Base-by-base conservation (phyloP, 345 rosid genomes). In the Gossypium turneri region DNA sequence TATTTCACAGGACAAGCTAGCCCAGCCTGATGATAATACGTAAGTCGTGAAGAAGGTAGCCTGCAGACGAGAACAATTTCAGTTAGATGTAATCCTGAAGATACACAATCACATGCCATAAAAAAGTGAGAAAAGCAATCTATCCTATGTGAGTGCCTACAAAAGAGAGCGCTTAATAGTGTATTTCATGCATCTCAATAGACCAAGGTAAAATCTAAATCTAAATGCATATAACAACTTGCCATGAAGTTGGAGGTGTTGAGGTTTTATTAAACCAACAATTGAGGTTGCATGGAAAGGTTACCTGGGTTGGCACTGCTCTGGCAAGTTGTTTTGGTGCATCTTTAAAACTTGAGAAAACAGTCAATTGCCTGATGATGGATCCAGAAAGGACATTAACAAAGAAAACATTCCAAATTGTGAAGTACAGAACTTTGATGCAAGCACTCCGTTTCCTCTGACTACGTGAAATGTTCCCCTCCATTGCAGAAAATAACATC, bases 341-440 rank as follows among this genome's bases (percentile, higher is more conserved):
- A 74, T 87, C 87, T 73, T 77, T 90, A 20, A 92, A 85, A 74
- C 91, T 88, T 69, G 90, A 72, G 75, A 92, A 80, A 78, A 81
- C 81, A 78, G 45, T 80, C 66, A 90, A 45, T 68, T 82, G 88
- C 67, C 76, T 80, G 45, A 95, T 89, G 67, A 93, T 77, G 22
- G 97, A 88, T 20, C 98, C 98, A 9, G 99, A 88, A 47, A 95
- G 79, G 59, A 91, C 86, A 78, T 93, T 95, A 73, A 90, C 83
- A 52, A 95, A 93, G 87, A 93, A 95, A 67, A 95, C 94, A 75
- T 95, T 95, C 99, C 93, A 95, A 76, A 95, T 93, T 44, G 87
- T 91, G 92, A 95, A 95, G 86, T 84, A 86, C 76, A 90, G 73
- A 51, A 93, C 84, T 82, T 93, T 95, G 79, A 85, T 74, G 80